Base-by-base conservation (phyloP, 257 asterid genomes). In the Vinca minor region DNA sequence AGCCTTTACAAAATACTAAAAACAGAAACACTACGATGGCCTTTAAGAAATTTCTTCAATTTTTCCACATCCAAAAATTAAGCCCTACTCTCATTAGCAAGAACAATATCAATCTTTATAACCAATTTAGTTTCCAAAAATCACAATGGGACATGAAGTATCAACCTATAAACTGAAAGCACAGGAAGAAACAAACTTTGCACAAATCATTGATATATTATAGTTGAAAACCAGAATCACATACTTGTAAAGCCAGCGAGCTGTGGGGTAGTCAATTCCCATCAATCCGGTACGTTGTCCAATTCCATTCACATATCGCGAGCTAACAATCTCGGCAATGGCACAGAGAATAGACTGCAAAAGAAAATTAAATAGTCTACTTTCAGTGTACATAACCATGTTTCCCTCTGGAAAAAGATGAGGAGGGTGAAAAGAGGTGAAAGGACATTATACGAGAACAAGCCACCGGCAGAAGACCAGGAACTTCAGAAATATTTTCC, bases 261-360 rank as follows among this genome's bases (percentile, higher is more conserved):
- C 95, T 0, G 98, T 92, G 42, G 97, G 87, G 74, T 82, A 89
- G 82, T 92, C 98, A 25, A 92, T 87, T 78, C 98, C 97, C 97
- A 92, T 85, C 57, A 92, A 76, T 73, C 98, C 98, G 31, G 84
- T 75, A 23, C 87, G 89, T 56, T 84, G 97, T 63, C 95, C 95
- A 31, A 81, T 71, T 69, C 98, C 96, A 77, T 92, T 79, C 65
- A 89, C 73, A 39, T 78, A 87, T 38, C 98, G 84, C 91, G 77
- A 82, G 86, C 93, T 79, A 65, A 89, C 85, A 72, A 89, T 89
- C 85, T 92, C 97, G 49, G 91, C 76, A 29, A 92, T 57, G 67
- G 97, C 98, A 66, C 95, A 92, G 59, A 89, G 47, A 66, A 79
- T 83, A 69, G 81, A 21, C 98, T 92, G 96, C 77, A 76, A 65